Conservation (phyloP, 306 rosid species). For the Gastrolobium villosum region DNA sequence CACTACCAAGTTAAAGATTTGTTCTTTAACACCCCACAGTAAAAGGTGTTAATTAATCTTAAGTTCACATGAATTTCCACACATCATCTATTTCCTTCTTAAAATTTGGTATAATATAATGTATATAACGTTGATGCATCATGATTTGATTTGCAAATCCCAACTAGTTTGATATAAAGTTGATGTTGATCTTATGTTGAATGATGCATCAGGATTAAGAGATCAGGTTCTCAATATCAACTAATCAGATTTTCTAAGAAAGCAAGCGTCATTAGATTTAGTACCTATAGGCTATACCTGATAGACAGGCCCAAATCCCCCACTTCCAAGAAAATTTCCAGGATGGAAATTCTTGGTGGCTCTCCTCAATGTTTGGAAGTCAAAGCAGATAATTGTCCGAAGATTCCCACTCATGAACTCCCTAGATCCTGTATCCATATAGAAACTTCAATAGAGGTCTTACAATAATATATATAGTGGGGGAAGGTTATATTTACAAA, state of each 20-base stretch:
- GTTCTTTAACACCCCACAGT: slow-evolving; percentile 13
- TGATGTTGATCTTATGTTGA: too few relatives aligned
- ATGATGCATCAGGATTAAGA: background rate
- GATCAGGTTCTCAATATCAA: background rate
- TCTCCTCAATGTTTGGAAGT: slow-evolving; percentile 68
- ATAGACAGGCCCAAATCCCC: slow-evolving; percentile 98
- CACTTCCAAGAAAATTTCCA: slow-evolving; percentile 82
- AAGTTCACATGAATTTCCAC: background rate
- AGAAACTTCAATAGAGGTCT: slow-evolving; percentile 10
- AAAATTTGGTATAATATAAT: background rate
- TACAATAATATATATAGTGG: slow-evolving; percentile 6
- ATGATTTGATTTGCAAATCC: background rate
- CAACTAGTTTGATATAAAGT: too few relatives aligned
- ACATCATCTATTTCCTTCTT: background rate
- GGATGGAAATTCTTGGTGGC: slow-evolving; percentile 81
- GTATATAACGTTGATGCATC: background rate
- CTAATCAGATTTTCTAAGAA: slow-evolving; percentile 7
- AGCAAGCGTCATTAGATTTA: slow-evolving; percentile 30
- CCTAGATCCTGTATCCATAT: slow-evolving; percentile 55
- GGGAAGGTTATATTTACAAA: too few relatives aligned
- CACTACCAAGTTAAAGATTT: slow-evolving; percentile 1
- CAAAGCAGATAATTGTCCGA: slow-evolving; percentile 70
- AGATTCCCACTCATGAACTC: slow-evolving; percentile 72
- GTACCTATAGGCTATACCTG: slow-evolving; percentile 62
- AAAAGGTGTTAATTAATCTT: background rate